Evolutionary conservation across 495 filamentous ascomycete genomes (phyloP), one percentile per base, ranked within the genome.

Genomic region (Aspergillus cavernicola): DNA sequence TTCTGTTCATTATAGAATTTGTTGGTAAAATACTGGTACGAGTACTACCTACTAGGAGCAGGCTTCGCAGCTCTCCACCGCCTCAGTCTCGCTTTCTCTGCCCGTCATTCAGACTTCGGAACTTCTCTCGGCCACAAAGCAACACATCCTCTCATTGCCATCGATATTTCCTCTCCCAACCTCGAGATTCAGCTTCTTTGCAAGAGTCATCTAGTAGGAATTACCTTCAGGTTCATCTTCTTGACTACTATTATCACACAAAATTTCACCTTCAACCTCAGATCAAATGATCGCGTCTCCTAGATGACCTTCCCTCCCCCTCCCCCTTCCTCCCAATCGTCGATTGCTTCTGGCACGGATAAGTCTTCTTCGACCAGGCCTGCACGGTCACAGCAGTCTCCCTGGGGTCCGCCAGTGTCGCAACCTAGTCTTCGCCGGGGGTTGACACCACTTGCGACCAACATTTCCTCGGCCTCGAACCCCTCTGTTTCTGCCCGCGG

Each of bases 231-330:
- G 31, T 10, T 50, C 44, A 46, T 49, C 18, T 35, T 50, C 26
- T 53, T 43, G 50, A 64, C 44, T 48, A 63, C 59, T 55, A 54
- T 65, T 56, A 52, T 62, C 55, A 57, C 59, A 52, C 59, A 63
- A 63, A 73, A 63, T 71, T 67, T 73, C 68, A 74, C 69, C 52
- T 61, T 67, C 65, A 64, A 63, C 64, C 58, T 63, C 67, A 71
- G 69, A 73, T 76, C 78, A 77, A 80, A 80, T 80, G 78, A 76
- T 78, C 69, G 73, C 69, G 71, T 76, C 76, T 79, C 78, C 77
- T 81, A 81, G 78, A 83, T 83, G 80, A 83, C 72, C 77, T 80
- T 78, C 74, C 78, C 76, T 77, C 74, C 78, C 72, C 77, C 79
- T 74, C 74, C 75, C 68, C 76, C 78, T 78, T 76, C 74, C 73